Conservation (phyloP, 2,329 filamentous ascomycete genomes). For the Calonectria crousiana region DNA sequence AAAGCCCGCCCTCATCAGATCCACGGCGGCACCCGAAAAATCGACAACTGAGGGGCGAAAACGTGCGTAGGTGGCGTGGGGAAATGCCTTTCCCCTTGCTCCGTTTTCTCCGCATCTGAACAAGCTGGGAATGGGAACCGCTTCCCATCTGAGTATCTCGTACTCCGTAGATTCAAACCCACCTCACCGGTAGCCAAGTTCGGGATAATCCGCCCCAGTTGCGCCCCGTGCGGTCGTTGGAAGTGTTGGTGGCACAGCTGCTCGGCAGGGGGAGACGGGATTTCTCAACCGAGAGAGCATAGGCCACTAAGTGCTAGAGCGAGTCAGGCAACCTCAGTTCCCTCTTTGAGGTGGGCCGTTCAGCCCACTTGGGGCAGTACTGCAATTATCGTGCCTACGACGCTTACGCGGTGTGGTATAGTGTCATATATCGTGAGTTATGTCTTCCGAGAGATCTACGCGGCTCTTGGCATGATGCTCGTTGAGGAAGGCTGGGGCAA, state of each 20-base stretch:
- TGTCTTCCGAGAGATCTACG: not conserved
- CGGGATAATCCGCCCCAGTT: not conserved
- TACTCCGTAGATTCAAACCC: not conserved
- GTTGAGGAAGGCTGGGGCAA: not conserved
- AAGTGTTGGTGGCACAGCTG: not conserved
- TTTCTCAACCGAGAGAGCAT: not conserved
- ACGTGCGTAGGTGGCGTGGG: not conserved
- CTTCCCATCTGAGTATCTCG: constrained; percentile 5
- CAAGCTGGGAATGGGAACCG: not conserved
- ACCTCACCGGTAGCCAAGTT: not conserved
- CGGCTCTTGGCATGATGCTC: not conserved
- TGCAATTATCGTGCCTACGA: not conserved
- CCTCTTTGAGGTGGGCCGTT: not conserved
- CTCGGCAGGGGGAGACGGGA: not conserved
- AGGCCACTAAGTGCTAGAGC: not conserved
- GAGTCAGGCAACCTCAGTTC: constrained; percentile 2
- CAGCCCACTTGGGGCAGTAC: not conserved
- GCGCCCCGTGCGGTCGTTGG: not conserved
- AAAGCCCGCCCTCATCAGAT: not conserved
- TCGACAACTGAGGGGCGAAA: not conserved
- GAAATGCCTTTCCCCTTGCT: not conserved
- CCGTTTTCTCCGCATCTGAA: not conserved
- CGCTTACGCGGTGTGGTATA: not conserved
- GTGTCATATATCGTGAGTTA: not conserved
- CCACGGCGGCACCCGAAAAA: not conserved